Evolutionary conservation across 352 stramenopile species (phyloP), one percentile per base, ranked within the genome.

Genomic region (Pythium utonaiense): DNA sequence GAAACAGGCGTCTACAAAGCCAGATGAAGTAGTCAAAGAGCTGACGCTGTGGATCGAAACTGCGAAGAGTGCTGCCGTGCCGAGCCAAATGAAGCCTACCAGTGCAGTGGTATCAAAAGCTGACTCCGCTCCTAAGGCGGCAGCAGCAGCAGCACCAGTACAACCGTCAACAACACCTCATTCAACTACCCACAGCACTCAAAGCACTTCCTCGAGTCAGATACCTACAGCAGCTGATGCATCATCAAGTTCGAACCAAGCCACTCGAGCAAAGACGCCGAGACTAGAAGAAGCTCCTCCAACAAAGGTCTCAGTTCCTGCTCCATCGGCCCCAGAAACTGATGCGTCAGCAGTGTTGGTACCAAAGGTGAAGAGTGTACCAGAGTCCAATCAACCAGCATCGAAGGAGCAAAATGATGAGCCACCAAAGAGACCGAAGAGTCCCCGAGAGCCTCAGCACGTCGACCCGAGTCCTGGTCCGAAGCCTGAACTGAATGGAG

Each of bases 21-120:
- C 55, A 5, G 59, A 67, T 8, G 66, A 71, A 14, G 21, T 72
- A 13, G 49, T 71, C 33, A 62, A 71, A 34, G 58, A 75, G 33
- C 62, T 80, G 12, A 53, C 49, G 9, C 33, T 13, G 27, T 41
- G 30, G 48, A 36, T 54, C 25, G 48, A 36, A 40, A 24, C 5
- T 40, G 30, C 48, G 14, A 54, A 54, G 30, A 54, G 17, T n/a
- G 14, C 28, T 6, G 1, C 30, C 6, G n/a, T 47, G 14, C n/a
- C 40, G 6, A 47, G 40, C 40, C 40, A 47, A 47, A 19, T 19
- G n/a, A 47, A 47, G 40, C 40, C 40, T 25, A 27, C 40, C n/a
- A 12, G 17, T 8, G 7, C 40, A 27, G n/a, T 8, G 3, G 7
- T 12, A 14, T 9, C n/a, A 10, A 47, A 24, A 6, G 10, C 17